A percentile compares a stretch with the other conserved stretches of the same genome.
Conservation (phyloP, 192 early-diverging fungal species). For the Podila minutissima region DNA sequence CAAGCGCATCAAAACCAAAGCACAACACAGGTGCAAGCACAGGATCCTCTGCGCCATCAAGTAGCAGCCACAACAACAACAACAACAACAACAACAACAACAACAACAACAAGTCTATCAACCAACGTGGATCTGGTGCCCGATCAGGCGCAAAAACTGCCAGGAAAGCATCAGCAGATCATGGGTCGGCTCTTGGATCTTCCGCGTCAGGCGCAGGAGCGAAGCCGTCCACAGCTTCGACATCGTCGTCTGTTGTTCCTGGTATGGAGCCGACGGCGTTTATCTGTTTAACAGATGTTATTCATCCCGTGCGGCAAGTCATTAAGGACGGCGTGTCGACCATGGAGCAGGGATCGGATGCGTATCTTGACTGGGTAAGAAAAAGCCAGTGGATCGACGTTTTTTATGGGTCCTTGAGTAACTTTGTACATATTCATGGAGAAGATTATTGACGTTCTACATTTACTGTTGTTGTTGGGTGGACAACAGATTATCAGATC, state of each 20-base stretch:
- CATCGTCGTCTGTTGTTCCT: conserved; percentile 27
- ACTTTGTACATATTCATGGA: neutral
- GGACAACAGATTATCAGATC: conserved; percentile 23
- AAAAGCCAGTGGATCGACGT: neutral
- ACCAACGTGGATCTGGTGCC: neutral
- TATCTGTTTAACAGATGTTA: conserved; percentile 44
- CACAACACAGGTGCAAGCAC: too few species aligned
- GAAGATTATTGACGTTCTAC: neutral
- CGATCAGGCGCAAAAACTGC: neutral
- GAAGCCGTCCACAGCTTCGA: conserved; percentile 2
- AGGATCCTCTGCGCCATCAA: neutral
- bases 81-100: neutral
- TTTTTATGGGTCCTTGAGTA: neutral
- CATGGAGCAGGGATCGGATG: conserved; percentile 47
- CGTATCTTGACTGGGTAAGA: conserved; percentile 45
- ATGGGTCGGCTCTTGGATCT: neutral
- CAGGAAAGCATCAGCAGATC: neutral
- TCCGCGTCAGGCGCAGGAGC: neutral
- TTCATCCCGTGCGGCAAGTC: conserved; percentile 37
- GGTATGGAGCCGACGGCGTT: conserved; percentile 48
- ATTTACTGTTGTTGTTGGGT: neutral
- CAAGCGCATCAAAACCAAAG: too few species aligned
- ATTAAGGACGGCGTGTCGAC: conserved; percentile 39
- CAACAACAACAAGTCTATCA: neutral
- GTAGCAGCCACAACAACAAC: neutral